Percentiles rank a stretch among this genome's conserved stretches.
Evolutionary conservation across 176 grass and related monocot species (phyloP).

Genomic region (Rhynchospora pubera): DNA sequence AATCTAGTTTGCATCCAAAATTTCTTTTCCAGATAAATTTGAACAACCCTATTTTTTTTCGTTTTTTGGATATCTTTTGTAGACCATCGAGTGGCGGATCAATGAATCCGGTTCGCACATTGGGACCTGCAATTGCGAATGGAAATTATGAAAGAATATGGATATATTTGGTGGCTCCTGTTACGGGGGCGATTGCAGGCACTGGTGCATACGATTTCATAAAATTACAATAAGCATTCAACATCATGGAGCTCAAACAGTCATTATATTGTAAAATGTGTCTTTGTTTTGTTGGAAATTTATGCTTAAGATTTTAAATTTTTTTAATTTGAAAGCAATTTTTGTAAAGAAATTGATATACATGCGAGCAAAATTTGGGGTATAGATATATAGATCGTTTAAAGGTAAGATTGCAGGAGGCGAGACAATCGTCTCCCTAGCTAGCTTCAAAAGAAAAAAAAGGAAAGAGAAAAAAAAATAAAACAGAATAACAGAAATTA

Average conservation of each 20-base stretch:
- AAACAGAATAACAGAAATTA: too few relatives aligned
- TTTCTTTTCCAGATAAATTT: too few relatives aligned
- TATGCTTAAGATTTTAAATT: neutral
- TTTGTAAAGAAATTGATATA: neutral
- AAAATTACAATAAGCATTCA: neutral
- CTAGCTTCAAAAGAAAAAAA: too few relatives aligned
- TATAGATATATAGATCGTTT: too few relatives aligned
- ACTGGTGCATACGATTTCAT: constrained; percentile 21
- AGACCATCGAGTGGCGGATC: constrained; percentile 28
- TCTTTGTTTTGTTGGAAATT: neutral
- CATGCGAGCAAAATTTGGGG: neutral
- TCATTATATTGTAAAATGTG: neutral
- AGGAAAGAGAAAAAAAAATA: too few relatives aligned
- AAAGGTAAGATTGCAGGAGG: neutral
- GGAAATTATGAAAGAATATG: constrained; percentile 24
- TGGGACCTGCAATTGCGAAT: constrained; percentile 27
- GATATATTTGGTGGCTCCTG: constrained; percentile 26
- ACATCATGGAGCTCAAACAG: neutral
- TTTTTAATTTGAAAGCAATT: neutral
- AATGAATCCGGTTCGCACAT: constrained; percentile 26
- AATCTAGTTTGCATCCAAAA: too few relatives aligned
- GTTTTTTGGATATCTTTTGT: neutral
- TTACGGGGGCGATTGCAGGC: constrained; percentile 19
- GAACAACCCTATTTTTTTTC: neutral
- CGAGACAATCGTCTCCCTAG: too few relatives aligned